Evolutionary conservation across 176 grass and related monocot genomes (phyloP).

Genomic region (Echinochloa phyllopogon): DNA sequence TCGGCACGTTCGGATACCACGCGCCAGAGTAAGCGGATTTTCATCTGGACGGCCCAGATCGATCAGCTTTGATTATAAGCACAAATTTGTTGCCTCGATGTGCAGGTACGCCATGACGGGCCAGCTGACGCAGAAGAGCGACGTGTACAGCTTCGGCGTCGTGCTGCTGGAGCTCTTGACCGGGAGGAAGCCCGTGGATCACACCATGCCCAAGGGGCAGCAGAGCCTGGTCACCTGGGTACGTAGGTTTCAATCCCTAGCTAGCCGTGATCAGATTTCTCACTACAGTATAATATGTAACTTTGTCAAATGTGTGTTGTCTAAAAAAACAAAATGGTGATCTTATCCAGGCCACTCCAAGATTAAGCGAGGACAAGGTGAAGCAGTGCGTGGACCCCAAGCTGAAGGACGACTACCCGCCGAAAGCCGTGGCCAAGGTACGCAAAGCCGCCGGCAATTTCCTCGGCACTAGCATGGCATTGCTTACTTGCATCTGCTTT

Average conservation of each 20-base stretch:
- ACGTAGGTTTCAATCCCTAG: slow-evolving; percentile 40
- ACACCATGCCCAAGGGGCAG: slow-evolving; percentile 97
- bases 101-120: slow-evolving; percentile 90
- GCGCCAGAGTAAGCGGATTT: slow-evolving; percentile 69
- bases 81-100: neutral
- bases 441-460: neutral
- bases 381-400: slow-evolving; percentile 95
- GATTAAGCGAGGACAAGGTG: slow-evolving; percentile 96
- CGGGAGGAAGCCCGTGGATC: slow-evolving; percentile 93
- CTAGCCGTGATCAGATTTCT: neutral
- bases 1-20: slow-evolving; percentile 97
- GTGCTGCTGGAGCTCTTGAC: slow-evolving; percentile 87
- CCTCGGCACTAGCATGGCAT: neutral
- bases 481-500: neutral
- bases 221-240: slow-evolving; percentile 99
- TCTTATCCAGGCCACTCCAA: slow-evolving; percentile 73
- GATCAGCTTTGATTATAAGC: too few species aligned
- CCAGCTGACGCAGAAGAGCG: slow-evolving; percentile 85
- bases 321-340: neutral
- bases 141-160: slow-evolving; percentile 93
- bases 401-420: slow-evolving; percentile 78
- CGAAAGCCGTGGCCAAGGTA: slow-evolving; percentile 96
- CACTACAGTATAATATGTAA: neutral
- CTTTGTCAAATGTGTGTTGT: neutral
- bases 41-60: neutral